Evolutionary conservation across 2,329 filamentous ascomycete genomes (phyloP), one percentile per base, ranked within the genome.

Genomic region (Zarea fungicola): DNA sequence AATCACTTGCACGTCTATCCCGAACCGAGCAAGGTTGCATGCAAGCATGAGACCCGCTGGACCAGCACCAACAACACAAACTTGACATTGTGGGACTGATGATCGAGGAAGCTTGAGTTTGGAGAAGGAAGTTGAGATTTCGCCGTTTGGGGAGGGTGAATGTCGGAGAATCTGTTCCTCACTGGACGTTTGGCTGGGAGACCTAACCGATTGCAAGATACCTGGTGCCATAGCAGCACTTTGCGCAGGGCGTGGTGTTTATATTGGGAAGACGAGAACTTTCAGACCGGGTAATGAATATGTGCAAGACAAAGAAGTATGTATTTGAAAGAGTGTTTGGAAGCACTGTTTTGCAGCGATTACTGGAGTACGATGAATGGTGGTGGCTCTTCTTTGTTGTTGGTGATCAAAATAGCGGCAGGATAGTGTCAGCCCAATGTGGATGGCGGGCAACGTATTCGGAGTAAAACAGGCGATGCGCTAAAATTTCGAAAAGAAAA

Each of bases 1-100:
- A 42, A 89, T 72, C 37, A 89, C 74, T 34, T 76, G 74, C 3
- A 80, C 75, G 48, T 80, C 79, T 58, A 88, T 79, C 13, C 84
- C 85, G 58, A 80, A 86, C 8, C 84, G 75, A 16, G 78, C 77
- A 29, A 89, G 70, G 55, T 73, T 73, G 55, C 70, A 68, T 44
- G 72, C 75, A 55, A 78, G 64, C 75, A 80, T 80, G 50, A 80
- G 66, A 50, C 77, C 77, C 13, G 77, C 75, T 3, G 77, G 77
- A 13, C 77, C 77, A 43, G 77, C 77, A 52, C 77, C 77, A 48
- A 80, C 73, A 44, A 80, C 69, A 55, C 75, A 75, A 26, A 77
- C 74, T 55, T 73, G 68, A 40, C 68, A 70, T 55, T 70, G 66
- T 26, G 68, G 60, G 14, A 72, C 70, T n/a, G 69, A 45, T 6